Evolutionary conservation across 805 yeast genomes (phyloP), one percentile per base, ranked within the genome.

Genomic region (Zygoascus bituminiphila): DNA sequence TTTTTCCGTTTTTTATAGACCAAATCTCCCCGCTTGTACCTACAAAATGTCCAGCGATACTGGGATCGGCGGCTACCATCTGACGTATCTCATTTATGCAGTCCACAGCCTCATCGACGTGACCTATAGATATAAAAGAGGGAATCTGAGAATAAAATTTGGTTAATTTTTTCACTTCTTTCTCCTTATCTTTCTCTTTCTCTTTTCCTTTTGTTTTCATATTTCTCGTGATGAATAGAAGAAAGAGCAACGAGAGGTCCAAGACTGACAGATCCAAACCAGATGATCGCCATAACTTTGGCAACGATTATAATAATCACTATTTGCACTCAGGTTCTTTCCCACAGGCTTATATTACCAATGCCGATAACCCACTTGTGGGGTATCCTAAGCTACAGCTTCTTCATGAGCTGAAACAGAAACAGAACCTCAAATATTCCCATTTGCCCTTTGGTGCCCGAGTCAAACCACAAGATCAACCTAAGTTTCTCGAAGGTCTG

Each of bases 381-480:
- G 97, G 97, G 1, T 89, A 89, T 55, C 97, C 97, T 1, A 85
- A 85, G 60, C 70, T 89, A 15, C 85, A 82, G 55, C 74, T 72
- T 55, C 66, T 89, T 29, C 81, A 83, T 53, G 73, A 74, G 36
- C 68, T 88, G 57, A 89, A 89, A 58, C 72, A 70, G 45, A 64
- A 68, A 44, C 91, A 86, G 58, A 69, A 78, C 6, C 54, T 60
- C 1, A 63, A 70, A 15, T 75, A 78, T 57, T 74, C 86, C 0
- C 68, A 78, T 1, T 73, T 70, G 24, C 85, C 94, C 0, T 83
- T 74, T 57, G 95, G 96, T 0, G 71, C 74, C 7, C 70, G 83
- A 41, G 75, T 77, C 2, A 64, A 69, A 14, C 14, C 14, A 12
- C 73, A 74, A 26, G 67, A 76, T 46, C 79, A 88, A 63, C 70